phyloP scores from a whole-genome alignment of 148 eudicot genomes.

The Rhododendron simsii region DNA sequence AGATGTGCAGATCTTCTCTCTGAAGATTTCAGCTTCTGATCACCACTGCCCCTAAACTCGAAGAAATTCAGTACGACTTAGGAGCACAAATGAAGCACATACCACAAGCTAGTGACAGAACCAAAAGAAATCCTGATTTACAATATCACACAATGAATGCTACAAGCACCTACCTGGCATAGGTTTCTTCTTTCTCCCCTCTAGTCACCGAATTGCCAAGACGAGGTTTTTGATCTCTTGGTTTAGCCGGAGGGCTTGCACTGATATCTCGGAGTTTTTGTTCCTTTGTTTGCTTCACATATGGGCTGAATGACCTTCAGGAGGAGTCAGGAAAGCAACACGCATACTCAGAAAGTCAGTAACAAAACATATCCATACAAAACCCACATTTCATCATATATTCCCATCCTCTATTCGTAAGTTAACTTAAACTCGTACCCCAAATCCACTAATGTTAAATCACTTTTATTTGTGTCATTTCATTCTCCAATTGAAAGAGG shows the following conservation, averaged over 20 bases:
- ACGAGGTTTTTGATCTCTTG: conserved; percentile 32
- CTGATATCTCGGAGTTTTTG: conserved; percentile 29
- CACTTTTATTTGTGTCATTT: background rate
- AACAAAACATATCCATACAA: background rate
- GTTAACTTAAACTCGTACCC: background rate
- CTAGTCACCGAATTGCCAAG: conserved; percentile 26
- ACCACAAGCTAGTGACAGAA: background rate
- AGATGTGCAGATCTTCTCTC: conserved; percentile 28
- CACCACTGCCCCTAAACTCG: conserved; percentile 41
- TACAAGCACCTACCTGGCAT: conserved; percentile 35
- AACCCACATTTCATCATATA: background rate
- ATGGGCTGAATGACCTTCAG: conserved; percentile 42
- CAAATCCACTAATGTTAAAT: background rate
- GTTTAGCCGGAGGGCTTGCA: conserved; percentile 32
- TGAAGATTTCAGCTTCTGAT: conserved; percentile 33
- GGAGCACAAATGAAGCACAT: background rate
- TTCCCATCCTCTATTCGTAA: background rate
- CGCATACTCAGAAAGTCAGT: background rate
- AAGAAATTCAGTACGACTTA: conserved; percentile 10
- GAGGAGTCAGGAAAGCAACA: background rate
- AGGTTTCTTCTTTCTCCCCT: conserved; percentile 22
- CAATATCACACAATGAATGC: background rate
- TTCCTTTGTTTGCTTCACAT: conserved; percentile 22
- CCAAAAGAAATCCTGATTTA: conserved; percentile 11
- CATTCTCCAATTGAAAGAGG: background rate